A percentile compares a stretch with the other conserved stretches of the same genome.
Conservation (phyloP, 169 alveolate genomes). For the Cryptosporidium muris region DNA sequence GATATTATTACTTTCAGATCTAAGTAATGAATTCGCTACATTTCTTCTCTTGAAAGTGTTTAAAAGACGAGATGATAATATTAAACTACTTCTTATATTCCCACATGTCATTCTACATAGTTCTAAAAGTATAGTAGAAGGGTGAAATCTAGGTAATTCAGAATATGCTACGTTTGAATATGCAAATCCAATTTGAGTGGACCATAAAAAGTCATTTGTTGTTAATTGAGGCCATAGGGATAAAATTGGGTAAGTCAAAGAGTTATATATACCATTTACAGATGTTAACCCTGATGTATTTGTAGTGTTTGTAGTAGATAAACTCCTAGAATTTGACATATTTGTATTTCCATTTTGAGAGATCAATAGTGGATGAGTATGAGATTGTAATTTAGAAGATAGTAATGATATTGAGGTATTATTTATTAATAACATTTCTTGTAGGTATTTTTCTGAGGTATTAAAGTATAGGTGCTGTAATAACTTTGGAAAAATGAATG, state of each 20-base stretch:
- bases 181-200: slow-evolving; percentile 49
- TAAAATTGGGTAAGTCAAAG: slow-evolving; percentile 25
- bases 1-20: slow-evolving; percentile 17
- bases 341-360: background rate
- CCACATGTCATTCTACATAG: slow-evolving; percentile 58
- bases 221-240: slow-evolving; percentile 64
- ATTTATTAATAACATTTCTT: slow-evolving; percentile 28
- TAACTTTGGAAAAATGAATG: slow-evolving; percentile 38
- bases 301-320: background rate
- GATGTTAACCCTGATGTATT: background rate
- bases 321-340: background rate
- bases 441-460: slow-evolving; percentile 61
- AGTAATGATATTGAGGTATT: slow-evolving; percentile 50
- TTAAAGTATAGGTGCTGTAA: slow-evolving; percentile 37
- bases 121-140: slow-evolving; percentile 8
- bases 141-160: background rate
- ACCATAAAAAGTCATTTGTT: slow-evolving; percentile 61
- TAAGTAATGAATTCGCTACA: slow-evolving; percentile 11
- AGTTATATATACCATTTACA: background rate
- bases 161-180: slow-evolving; percentile 33
- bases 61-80: slow-evolving; percentile 25
- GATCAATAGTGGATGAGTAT: slow-evolving; percentile 40
- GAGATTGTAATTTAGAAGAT: slow-evolving; percentile 44
- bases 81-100: slow-evolving; percentile 42
- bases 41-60: slow-evolving; percentile 42